These are phyloP conservation scores for Fragilariopsis cylindrus DNA, from an alignment of 108 stramenopile genomes.

Conservation along the genomic window DNA sequence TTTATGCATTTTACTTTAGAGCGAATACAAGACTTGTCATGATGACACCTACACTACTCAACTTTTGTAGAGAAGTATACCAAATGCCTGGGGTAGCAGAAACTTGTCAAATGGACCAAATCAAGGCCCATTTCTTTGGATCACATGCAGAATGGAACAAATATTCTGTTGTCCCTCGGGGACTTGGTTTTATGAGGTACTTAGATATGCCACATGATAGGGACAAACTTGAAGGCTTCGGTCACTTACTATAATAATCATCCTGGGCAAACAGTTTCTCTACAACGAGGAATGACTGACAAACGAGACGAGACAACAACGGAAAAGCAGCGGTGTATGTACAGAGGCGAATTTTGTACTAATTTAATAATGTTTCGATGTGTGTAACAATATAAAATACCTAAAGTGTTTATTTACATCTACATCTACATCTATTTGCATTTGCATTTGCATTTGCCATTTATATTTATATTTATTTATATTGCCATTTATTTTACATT, in stretches of 20 bases:
- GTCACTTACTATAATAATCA: background rate
- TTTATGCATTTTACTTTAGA: conserved; percentile 93
- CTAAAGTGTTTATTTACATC: too few relatives aligned
- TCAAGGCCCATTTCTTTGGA: conserved; percentile 94
- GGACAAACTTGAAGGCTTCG: conserved; percentile 14
- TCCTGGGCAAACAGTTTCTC: too few relatives aligned
- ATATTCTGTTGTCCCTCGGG: conserved; percentile 80
- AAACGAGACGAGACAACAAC: too few relatives aligned
- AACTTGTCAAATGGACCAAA: conserved; percentile 92
- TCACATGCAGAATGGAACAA: conserved; percentile 86
- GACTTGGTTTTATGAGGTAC: conserved; percentile 62
- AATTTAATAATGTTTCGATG: too few relatives aligned
- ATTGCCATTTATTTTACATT: too few relatives aligned
- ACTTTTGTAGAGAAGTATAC: conserved; percentile 95
- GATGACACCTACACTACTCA: conserved; percentile 83
- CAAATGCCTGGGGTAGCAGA: conserved; percentile 87
- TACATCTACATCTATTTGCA: too few relatives aligned
- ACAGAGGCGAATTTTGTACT: too few relatives aligned
- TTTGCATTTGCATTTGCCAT: too few relatives aligned
- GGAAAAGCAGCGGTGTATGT: too few relatives aligned
- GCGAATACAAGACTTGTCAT: conserved; percentile 81
- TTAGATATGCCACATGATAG: conserved; percentile 63
- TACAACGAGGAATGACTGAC: too few relatives aligned
- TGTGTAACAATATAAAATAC: too few relatives aligned
- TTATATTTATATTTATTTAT: too few relatives aligned